Conservation (phyloP, 441 rosid genomes). For the Codiaeum variegatum region DNA sequence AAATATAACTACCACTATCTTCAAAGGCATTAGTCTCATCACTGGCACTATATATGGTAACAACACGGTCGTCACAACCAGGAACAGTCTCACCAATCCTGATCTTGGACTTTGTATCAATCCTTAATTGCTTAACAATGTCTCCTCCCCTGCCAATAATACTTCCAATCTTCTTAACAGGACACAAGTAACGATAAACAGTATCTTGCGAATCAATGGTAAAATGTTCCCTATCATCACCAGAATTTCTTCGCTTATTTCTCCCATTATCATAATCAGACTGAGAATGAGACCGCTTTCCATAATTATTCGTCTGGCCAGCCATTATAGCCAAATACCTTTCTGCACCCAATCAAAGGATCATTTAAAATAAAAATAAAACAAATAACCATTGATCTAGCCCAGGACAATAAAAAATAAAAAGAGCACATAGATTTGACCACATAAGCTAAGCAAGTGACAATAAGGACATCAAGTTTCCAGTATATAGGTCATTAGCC, state of each 20-base stretch:
- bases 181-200: conserved; percentile 82
- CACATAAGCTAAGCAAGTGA: not conserved
- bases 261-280: conserved; percentile 62
- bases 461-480: not conserved
- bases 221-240: conserved; percentile 69
- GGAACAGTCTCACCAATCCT: conserved; percentile 75
- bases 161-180: conserved; percentile 82
- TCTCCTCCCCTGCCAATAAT: conserved; percentile 96
- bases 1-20: conserved; percentile 53
- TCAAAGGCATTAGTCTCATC: conserved; percentile 75
- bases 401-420: not conserved
- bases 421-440: not conserved
- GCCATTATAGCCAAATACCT: conserved; percentile 37
- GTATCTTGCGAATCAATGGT: conserved; percentile 64
- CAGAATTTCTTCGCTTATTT: conserved; percentile 63
- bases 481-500: not conserved
- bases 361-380: not conserved
- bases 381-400: not conserved
- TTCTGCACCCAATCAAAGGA: conserved; percentile 22
- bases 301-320: conserved; percentile 74
- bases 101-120: conserved; percentile 79
- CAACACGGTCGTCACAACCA: conserved; percentile 87
- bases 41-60: conserved; percentile 81
- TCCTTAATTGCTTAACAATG: conserved; percentile 83
- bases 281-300: conserved; percentile 74